Percentiles rank a stretch among this genome's conserved stretches.
These are phyloP conservation scores for Malania oleifera DNA, from an alignment of 164 flowering plant species.

Conservation along the genomic window DNA sequence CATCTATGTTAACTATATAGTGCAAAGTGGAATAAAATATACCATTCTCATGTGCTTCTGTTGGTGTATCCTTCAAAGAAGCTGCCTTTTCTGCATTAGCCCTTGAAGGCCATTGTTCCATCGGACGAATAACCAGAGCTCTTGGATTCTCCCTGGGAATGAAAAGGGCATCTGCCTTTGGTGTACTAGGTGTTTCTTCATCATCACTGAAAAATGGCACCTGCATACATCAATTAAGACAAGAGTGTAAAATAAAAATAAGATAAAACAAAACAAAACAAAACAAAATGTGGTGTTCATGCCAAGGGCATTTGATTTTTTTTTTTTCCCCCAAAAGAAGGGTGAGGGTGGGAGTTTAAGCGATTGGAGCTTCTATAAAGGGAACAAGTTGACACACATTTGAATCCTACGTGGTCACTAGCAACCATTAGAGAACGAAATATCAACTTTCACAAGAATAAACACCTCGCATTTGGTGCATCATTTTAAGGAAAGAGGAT, in stretches of 20 bases:
- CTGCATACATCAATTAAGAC: slow-evolving; percentile 32
- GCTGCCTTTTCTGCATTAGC: slow-evolving; percentile 41
- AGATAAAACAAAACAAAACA: no score
- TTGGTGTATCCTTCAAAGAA: slow-evolving; percentile 32
- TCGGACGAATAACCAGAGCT: slow-evolving; percentile 74
- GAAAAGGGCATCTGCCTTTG: slow-evolving; percentile 94
- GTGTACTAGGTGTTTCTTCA: slow-evolving; percentile 78
- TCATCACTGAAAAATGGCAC: slow-evolving; percentile 86
- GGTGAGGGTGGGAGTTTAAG: no score
- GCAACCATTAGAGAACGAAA: no score
- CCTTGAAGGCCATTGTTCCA: slow-evolving; percentile 59
- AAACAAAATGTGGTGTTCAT: no score
- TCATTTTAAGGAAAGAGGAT: no score
- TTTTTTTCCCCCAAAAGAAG: no score
- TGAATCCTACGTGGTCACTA: no score
- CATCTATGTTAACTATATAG: background rate
- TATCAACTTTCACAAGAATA: no score
- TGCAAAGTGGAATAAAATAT: slow-evolving; percentile 8
- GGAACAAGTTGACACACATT: no score
- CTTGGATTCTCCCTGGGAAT: slow-evolving; percentile 96
- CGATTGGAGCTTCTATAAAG: no score
- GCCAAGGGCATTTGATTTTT: no score
- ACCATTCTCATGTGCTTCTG: slow-evolving; percentile 59
- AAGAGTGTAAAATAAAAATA: background rate
- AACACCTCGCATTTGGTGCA: no score